These are phyloP conservation scores for Erodium trifolium DNA, from an alignment of 441 rosid species.

Conservation along the genomic window DNA sequence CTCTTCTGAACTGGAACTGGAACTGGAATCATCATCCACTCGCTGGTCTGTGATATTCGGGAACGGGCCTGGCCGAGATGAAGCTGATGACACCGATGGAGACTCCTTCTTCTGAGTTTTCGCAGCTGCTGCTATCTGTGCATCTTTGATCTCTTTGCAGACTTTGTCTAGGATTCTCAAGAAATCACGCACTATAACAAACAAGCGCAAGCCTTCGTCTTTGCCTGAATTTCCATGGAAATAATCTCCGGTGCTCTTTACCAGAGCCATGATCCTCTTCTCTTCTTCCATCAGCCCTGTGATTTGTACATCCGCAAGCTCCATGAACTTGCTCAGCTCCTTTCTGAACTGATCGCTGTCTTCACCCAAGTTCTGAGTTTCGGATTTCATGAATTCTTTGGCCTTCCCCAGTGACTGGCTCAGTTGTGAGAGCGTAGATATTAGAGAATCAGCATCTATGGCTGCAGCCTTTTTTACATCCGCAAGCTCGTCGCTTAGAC, in stretches of 20 bases:
- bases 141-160: conserved; percentile 63
- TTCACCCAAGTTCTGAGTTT: conserved; percentile 56
- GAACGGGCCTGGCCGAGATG: conserved; percentile 33
- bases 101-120: conserved; percentile 34
- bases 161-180: conserved; percentile 73
- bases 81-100: conserved; percentile 16
- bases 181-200: conserved; percentile 68
- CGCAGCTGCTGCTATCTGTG: conserved; percentile 23
- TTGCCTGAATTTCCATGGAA: conserved; percentile 91
- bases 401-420: conserved; percentile 47
- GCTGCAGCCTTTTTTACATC: conserved; percentile 80
- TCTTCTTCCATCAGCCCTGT: conserved; percentile 55
- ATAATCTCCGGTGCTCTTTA: conserved; percentile 86
- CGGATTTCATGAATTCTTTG: conserved; percentile 55
- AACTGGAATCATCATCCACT: conserved; percentile 16
- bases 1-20: neutral
- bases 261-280: conserved; percentile 69
- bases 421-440: conserved; percentile 62
- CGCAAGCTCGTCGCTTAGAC: conserved; percentile 62
- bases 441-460: conserved; percentile 71
- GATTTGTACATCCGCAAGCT: conserved; percentile 58
- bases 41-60: conserved; percentile 58
- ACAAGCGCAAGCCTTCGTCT: conserved; percentile 81
- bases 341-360: conserved; percentile 52
- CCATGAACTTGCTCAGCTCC: conserved; percentile 57